A percentile compares a stretch with the other conserved stretches of the same genome.
Conservation (phyloP, 2,329 filamentous ascomycete genomes). For the Aspergillus fumigatus region DNA sequence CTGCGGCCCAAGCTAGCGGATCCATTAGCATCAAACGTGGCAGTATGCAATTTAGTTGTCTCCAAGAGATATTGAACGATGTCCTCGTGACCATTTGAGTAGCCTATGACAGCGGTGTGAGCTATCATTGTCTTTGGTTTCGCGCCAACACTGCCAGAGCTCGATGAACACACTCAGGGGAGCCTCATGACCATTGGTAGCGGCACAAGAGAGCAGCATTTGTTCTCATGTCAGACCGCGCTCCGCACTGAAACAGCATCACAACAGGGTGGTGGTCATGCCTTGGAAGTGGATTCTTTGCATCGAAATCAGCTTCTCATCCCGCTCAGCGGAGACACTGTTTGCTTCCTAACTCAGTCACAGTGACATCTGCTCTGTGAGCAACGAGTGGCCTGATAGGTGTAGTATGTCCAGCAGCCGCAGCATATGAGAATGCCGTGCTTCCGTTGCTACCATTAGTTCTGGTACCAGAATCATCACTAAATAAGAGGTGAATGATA, state of each 20-base stretch:
- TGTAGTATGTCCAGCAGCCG: neutral
- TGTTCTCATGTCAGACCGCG: neutral
- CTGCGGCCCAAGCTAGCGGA: neutral
- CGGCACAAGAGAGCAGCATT: neutral
- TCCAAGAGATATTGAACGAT: too few relatives aligned
- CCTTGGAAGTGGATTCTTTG: neutral
- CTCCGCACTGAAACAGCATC: neutral
- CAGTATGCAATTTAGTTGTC: too few relatives aligned
- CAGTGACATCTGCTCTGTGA: neutral
- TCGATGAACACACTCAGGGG: neutral
- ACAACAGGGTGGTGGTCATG: neutral
- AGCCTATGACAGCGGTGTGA: neutral
- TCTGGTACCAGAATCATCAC: neutral
- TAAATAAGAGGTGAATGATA: neutral
- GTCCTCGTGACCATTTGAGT: neutral
- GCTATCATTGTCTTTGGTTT: neutral
- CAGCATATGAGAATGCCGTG: neutral
- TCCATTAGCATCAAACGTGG: neutral
- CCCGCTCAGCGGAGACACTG: neutral
- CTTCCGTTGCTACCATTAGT: neutral
- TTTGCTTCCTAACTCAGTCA: neutral
- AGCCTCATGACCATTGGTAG: neutral
- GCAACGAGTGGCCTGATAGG: neutral
- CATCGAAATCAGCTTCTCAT: neutral
- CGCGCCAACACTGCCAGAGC: neutral